Base-by-base conservation (phyloP, 768 basidiomycete species). In the Candolleomyces aberdarensis region DNA sequence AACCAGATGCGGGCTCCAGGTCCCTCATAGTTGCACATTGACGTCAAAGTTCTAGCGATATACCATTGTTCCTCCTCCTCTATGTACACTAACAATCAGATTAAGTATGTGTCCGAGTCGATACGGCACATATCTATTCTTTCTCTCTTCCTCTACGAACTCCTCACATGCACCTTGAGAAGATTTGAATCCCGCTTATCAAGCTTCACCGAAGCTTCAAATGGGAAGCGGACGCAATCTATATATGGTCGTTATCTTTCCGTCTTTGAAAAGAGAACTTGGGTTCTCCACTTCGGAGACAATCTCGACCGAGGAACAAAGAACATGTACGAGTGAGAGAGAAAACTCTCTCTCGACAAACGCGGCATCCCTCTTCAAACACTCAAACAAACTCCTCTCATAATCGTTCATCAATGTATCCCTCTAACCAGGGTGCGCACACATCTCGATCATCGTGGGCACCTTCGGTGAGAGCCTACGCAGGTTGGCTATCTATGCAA, bases 351-450 rank as follows among this genome's bases (percentile, higher is more conserved):
- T 67, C 74, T 72, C 26, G 80, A 66, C 76, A 80, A 80, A 68
- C 0, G 75, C 80, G 14, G 76, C 72, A 17, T 79, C 80, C 3
- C 73, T 68, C 57, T 70, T 73, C 67, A 80, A 58, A 57, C 80
- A 82, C 62, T 82, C 79, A 62, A 72, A 66, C 58, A 81, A 53
- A 3, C 77, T 63, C 6, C 77, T 69, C 22, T 81, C 78, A 61
- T 81, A 81, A 57, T 81, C 80, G 73, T 77, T 79, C 57, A 70
- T 70, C 50, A 82, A 63, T 36, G 75, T 57, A 56, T 78, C 77
- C 64, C 70, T 72, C 47, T 80, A 82, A 65, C 79, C 77, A 0
- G 79, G 80, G 59, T 82, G 79, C 13, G 79, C 79, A 60, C 80
- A 82, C 26, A 80, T 78, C 54, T 78, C 67, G 40, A 82, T 80